Conservation (phyloP, 1,284 basidiomycete genomes). For the Puccinia horiana region DNA sequence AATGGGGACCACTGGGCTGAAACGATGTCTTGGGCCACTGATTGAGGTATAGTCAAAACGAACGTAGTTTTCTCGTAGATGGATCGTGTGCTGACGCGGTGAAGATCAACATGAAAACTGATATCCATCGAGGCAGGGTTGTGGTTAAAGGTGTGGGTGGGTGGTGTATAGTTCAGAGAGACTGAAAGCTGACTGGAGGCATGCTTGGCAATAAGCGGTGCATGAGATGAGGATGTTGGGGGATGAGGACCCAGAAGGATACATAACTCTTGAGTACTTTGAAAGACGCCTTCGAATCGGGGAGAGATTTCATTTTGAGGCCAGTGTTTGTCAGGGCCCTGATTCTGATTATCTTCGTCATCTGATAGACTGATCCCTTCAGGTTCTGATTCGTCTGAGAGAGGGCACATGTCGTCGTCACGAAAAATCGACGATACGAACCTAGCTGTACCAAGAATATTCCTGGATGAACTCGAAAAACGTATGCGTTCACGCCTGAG, state of each 20-base stretch:
- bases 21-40: slow-evolving; percentile 16
- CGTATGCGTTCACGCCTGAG: slow-evolving; percentile 30
- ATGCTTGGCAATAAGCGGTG: slow-evolving; percentile 29
- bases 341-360: slow-evolving; percentile 23
- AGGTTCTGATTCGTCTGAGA: slow-evolving; percentile 49
- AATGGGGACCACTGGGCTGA: slow-evolving; percentile 41
- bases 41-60: slow-evolving; percentile 35
- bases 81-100: background rate
- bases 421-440: slow-evolving; percentile 10
- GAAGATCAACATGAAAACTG: slow-evolving; percentile 30
- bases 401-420: slow-evolving; percentile 22
- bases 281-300: slow-evolving; percentile 46
- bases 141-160: background rate
- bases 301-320: slow-evolving; percentile 34
- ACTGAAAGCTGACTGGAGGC: slow-evolving; percentile 19
- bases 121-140: slow-evolving; percentile 17
- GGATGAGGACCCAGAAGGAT: slow-evolving; percentile 13
- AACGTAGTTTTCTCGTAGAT: slow-evolving; percentile 20
- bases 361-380: slow-evolving; percentile 26
- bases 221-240: background rate
- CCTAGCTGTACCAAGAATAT: background rate
- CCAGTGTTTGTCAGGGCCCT: slow-evolving; percentile 4
- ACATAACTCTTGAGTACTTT: slow-evolving; percentile 37
- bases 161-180: slow-evolving; percentile 30
- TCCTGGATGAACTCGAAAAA: slow-evolving; percentile 10